A percentile compares a stretch with the other conserved stretches of the same genome.
Evolutionary conservation across 2,329 filamentous ascomycete genomes (phyloP).

Genomic region (Hypoxylon sp.): DNA sequence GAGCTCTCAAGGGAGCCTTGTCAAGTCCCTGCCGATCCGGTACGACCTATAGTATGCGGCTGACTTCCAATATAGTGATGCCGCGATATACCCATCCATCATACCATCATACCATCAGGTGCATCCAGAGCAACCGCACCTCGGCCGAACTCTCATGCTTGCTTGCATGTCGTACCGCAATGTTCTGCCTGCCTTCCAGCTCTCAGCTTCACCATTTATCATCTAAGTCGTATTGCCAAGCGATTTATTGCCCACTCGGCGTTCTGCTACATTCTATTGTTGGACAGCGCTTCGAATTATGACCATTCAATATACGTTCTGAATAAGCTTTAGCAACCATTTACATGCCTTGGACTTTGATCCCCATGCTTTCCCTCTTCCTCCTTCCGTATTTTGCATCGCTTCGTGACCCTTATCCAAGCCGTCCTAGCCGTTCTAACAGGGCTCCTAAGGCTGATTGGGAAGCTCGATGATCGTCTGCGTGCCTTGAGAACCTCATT

Average conservation of each 20-base stretch:
- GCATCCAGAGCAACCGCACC: constrained; percentile 33
- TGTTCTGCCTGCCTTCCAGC: constrained; percentile 12
- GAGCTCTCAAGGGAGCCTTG: constrained; percentile 5
- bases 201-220: constrained; percentile 27
- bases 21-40: constrained; percentile 30
- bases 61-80: constrained; percentile 18
- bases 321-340: constrained; percentile 28
- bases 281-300: constrained; percentile 14
- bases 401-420: constrained; percentile 31
- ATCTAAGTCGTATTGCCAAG: constrained; percentile 39
- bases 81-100: constrained; percentile 26
- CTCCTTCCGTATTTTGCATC: constrained; percentile 49
- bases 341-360: constrained; percentile 10
- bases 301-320: constrained; percentile 15
- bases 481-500: constrained; percentile 35
- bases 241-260: constrained; percentile 16
- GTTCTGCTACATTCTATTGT: constrained; percentile 7
- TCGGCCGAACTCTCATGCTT: constrained; percentile 36
- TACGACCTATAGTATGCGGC: constrained; percentile 33
- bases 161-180: constrained; percentile 26
- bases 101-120: constrained; percentile 36
- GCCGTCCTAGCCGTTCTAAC: constrained; percentile 12
- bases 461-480: constrained; percentile 41
- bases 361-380: constrained; percentile 20
- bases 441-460: constrained; percentile 33